Conservation (phyloP, 768 basidiomycete genomes). For the Ramaria sp. region DNA sequence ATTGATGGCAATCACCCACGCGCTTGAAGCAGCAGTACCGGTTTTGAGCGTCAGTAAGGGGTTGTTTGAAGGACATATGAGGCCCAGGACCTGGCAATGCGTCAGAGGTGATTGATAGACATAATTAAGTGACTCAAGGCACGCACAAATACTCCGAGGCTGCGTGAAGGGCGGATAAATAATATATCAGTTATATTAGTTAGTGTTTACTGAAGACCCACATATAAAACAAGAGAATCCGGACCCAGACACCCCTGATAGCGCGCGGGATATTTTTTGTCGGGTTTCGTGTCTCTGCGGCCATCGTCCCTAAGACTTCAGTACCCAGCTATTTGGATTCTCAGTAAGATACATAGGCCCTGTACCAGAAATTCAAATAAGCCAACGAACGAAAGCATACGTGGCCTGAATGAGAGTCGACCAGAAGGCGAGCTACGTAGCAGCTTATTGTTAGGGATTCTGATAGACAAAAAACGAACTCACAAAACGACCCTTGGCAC, state of each 20-base stretch:
- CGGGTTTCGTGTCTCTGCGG: conserved; percentile 69
- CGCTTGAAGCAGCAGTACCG: conserved; percentile 66
- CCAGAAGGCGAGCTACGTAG: conserved; percentile 26
- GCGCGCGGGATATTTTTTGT: conserved; percentile 72
- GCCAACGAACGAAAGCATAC: conserved; percentile 52
- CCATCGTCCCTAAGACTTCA: conserved; percentile 68
- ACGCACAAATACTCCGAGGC: conserved; percentile 49
- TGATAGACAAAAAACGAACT: no score
- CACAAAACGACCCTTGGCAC: conserved; percentile 37
- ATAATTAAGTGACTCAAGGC: conserved; percentile 15
- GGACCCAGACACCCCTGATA: conserved; percentile 66
- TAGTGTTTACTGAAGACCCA: conserved; percentile 13
- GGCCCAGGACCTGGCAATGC: conserved; percentile 32
- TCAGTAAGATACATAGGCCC: no score
- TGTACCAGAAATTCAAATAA: conserved; percentile 17
- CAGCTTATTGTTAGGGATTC: no score
- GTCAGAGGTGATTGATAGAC: conserved; percentile 15
- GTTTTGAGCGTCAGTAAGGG: conserved; percentile 33
- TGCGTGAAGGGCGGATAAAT: conserved; percentile 27
- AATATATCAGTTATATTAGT: not conserved
- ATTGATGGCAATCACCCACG: conserved; percentile 76
- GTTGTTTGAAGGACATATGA: conserved; percentile 69
- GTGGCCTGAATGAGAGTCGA: conserved; percentile 48
- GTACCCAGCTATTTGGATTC: conserved; percentile 34
- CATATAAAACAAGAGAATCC: conserved; percentile 71